A percentile compares a stretch with the other conserved stretches of the same genome.
Evolutionary conservation across 2,329 filamentous ascomycete genomes (phyloP).

Genomic region (Phyllosticta citriasiana): DNA sequence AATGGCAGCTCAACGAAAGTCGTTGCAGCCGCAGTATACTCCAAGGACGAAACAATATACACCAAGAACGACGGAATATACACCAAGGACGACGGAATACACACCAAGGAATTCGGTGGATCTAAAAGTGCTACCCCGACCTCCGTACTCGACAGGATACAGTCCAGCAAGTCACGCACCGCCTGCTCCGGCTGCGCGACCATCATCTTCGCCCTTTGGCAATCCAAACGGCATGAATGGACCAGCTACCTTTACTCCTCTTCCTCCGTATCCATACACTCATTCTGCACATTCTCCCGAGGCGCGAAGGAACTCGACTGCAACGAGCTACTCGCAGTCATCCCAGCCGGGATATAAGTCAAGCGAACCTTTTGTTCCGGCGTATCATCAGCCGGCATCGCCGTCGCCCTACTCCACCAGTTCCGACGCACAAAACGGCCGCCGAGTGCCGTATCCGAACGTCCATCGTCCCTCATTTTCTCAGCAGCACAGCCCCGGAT

Average conservation of each 20-base stretch:
- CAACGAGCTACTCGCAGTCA: background rate
- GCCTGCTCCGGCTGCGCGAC: background rate
- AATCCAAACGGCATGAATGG: background rate
- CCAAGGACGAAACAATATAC: constrained; percentile 5
- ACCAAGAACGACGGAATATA: background rate
- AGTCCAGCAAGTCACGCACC: background rate
- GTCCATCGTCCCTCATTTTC: constrained; percentile 6
- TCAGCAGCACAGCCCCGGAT: background rate
- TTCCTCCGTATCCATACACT: constrained; percentile 6
- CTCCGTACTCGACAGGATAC: background rate
- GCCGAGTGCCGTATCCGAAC: constrained; percentile 4
- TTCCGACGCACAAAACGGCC: background rate
- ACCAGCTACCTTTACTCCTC: background rate
- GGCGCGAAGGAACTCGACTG: background rate
- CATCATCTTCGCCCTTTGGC: background rate
- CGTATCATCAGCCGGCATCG: constrained; percentile 1
- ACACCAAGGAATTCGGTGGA: background rate
- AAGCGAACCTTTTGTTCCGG: background rate
- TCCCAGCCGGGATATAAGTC: background rate
- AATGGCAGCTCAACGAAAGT: constrained; percentile 8
- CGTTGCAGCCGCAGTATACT: constrained; percentile 2
- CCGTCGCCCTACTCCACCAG: background rate
- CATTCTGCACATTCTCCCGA: background rate
- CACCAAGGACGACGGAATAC: background rate
- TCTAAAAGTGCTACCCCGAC: background rate